A percentile compares a stretch with the other conserved stretches of the same genome.
phyloP scores from a whole-genome alignment of 2,329 filamentous ascomycete genomes.

The Colletotrichum horii region DNA sequence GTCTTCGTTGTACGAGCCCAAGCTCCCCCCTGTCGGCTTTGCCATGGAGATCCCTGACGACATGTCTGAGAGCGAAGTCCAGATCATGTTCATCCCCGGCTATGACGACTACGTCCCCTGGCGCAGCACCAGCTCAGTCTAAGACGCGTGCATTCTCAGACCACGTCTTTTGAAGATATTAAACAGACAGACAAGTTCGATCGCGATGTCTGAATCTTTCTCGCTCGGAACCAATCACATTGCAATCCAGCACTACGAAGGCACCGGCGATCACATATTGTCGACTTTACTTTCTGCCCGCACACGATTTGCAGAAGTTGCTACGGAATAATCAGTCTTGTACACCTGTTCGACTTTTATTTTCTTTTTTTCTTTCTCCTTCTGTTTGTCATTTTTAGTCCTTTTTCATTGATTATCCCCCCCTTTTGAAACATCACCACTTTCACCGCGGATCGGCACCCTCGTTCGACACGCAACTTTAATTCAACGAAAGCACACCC shows the following conservation, averaged over 20 bases:
- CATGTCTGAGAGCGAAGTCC: constrained; percentile 12
- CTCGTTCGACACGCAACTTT: not conserved
- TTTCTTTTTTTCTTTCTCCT: constrained; percentile 11
- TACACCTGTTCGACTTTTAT: constrained; percentile 12
- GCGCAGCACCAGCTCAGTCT: not conserved
- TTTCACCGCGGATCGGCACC: not conserved
- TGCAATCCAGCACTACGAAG: not conserved
- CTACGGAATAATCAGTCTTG: constrained; percentile 5
- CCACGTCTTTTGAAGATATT: not conserved
- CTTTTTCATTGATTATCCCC: not conserved
- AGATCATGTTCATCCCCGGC: constrained; percentile 15
- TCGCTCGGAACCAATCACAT: not conserved
- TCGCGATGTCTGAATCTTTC: not conserved
- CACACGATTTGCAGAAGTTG: constrained; percentile 13
- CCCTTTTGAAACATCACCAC: not conserved
- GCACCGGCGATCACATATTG: constrained; percentile 2
- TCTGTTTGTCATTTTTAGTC: constrained; percentile 8
- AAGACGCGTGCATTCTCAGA: not conserved
- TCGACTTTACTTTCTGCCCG: constrained; percentile 14
- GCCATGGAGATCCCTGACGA: constrained; percentile 18
- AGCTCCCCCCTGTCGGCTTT: not conserved
- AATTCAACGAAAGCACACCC: not conserved
- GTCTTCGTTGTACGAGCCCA: not conserved
- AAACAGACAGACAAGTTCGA: not conserved
- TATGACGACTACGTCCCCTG: constrained; percentile 15